Conservation (phyloP, 2,329 filamentous ascomycete species). For the Cadophora sp. region DNA sequence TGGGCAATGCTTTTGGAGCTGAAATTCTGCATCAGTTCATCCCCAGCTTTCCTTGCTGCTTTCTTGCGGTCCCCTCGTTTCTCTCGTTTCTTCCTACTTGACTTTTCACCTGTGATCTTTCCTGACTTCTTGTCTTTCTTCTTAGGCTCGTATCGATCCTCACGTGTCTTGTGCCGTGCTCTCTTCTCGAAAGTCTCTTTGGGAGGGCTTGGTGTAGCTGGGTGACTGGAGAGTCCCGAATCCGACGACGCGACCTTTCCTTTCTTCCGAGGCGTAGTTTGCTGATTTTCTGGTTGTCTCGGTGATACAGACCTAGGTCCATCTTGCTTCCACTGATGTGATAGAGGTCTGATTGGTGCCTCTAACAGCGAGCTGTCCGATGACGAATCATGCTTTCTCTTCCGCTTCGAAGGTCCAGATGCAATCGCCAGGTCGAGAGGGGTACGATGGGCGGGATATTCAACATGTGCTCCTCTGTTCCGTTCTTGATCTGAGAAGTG, state of each 20-base stretch:
- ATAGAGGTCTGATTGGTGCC: constrained; percentile 3
- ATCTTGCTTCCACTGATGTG: background rate
- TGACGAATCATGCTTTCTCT: constrained; percentile 13
- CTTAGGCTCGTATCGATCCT: constrained; percentile 61
- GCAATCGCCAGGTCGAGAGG: background rate
- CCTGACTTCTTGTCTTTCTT: constrained; percentile 37
- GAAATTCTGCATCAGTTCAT: constrained; percentile 62
- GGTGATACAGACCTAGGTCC: background rate
- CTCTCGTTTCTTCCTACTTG: constrained; percentile 27
- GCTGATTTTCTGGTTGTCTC: background rate
- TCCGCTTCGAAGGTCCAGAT: background rate
- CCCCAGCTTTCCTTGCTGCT: constrained; percentile 40
- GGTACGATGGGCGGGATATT: background rate
- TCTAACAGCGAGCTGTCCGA: constrained; percentile 24
- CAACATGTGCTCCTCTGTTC: constrained; percentile 4
- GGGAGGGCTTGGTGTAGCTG: constrained; percentile 1
- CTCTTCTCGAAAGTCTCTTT: constrained; percentile 51
- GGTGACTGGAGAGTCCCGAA: constrained; percentile 6
- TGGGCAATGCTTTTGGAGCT: constrained; percentile 59
- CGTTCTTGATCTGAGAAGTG: background rate
- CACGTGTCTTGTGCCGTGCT: constrained; percentile 61
- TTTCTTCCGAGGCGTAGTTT: constrained; percentile 23
- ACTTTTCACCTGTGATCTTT: constrained; percentile 41
- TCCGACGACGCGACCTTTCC: constrained; percentile 20
- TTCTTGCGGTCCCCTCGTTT: constrained; percentile 34